A percentile compares a stretch with the other conserved stretches of the same genome.
Conservation (phyloP, 2,329 filamentous ascomycete genomes). For the Berkeleyomyces basicola region DNA sequence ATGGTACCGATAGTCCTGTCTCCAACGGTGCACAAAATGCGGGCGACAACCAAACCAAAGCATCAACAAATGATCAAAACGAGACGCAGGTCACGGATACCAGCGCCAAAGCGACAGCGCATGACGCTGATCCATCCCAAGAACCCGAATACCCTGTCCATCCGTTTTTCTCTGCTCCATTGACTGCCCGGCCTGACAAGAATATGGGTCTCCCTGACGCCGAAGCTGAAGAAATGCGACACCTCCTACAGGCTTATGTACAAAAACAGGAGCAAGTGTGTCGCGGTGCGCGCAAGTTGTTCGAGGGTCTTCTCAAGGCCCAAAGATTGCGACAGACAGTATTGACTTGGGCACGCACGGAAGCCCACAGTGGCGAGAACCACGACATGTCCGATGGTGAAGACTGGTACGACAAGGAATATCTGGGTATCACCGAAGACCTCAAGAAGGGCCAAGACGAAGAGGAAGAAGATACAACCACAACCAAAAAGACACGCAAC, state of each 20-base stretch:
- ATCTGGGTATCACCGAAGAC: constrained; percentile 59
- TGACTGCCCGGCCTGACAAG: constrained; percentile 44
- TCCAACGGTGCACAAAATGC: neutral
- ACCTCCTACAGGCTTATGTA: constrained; percentile 57
- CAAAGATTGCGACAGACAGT: constrained; percentile 57
- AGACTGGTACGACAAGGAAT: constrained; percentile 74
- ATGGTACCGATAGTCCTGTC: neutral
- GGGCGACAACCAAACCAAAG: neutral
- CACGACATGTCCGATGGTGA: constrained; percentile 73
- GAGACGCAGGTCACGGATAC: neutral
- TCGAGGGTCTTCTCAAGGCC: constrained; percentile 54
- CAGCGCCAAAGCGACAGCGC: neutral
- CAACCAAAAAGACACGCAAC: constrained; percentile 44
- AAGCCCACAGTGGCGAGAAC: constrained; percentile 50
- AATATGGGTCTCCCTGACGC: constrained; percentile 53
- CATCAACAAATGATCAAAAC: neutral
- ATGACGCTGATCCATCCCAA: neutral
- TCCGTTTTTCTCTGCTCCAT: constrained; percentile 55
- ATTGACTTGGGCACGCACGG: constrained; percentile 59
- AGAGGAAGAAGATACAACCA: constrained; percentile 57
- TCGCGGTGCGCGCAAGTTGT: constrained; percentile 49
- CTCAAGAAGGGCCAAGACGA: constrained; percentile 69
- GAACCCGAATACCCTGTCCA: constrained; percentile 39
- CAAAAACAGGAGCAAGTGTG: constrained; percentile 79
- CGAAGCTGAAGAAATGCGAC: constrained; percentile 65